Evolutionary conservation across 2,329 filamentous ascomycete genomes (phyloP), one percentile per base, ranked within the genome.

Genomic region (Aspergillus fischeri): DNA sequence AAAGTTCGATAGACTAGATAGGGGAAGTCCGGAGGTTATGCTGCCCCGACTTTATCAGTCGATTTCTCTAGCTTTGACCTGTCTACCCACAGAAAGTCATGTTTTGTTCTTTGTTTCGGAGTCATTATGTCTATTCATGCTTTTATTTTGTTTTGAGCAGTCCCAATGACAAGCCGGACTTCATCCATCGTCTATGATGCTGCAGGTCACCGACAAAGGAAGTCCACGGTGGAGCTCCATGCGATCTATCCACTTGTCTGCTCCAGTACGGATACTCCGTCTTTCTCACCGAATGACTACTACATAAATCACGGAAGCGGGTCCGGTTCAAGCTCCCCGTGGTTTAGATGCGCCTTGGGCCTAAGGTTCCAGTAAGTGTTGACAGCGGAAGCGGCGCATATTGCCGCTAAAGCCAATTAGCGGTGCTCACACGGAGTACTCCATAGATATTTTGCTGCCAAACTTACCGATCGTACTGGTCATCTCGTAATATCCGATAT

Each of bases 401-500:
- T 52, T 10, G 53, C 58, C 49, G 62, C 63, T 66, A 45, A 47
- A 47, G 24, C 11, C 9, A 4, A 20, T 57, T 51, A 57, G 55
- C 47, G 29, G 32, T 7, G 32, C 25, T 10, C n/a, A 24, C 24
- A 11, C 32, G 11, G 28, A 20, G 24, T 21, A 25, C 8, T 42
- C 7, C 5, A 14, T 4, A 42, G 17, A 45, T 3, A 45, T 45
- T 21, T 24, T 24, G 24, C 14, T 24, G 29, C 48, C 38, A 27
- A 21, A 58, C 64, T 20, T 41, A 67, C 64, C 64, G 3, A 67
- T 49, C 3, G 59, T 51, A 35, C 60, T 60, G 28, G 54, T 63
- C 63, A 67, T 67, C 14, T 59, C 59, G 44, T 63, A 67, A 20
- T 63, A 67, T n/a, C 65, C 64, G 17, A 63, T 49, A 44, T 49